phyloP scores from a whole-genome alignment of 139 green algal species.

The Haematococcus lacustris region DNA sequence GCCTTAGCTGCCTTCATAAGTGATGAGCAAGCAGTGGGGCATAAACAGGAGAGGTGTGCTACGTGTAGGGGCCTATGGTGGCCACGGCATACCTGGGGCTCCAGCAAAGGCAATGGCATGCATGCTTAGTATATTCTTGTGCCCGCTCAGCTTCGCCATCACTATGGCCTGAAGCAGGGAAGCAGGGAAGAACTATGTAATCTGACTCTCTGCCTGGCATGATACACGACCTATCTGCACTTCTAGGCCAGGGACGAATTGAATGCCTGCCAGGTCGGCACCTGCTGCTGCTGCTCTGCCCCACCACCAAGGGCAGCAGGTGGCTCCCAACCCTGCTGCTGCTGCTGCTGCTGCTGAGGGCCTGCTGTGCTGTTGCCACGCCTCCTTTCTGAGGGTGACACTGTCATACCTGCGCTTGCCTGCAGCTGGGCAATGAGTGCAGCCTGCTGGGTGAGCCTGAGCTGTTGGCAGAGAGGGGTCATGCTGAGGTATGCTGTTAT shows the following conservation, averaged over 20 bases:
- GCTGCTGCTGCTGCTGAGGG: too few species aligned
- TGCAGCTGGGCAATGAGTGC: too few species aligned
- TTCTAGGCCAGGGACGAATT: too few species aligned
- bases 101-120: slow-evolving; percentile 50
- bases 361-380: not conserved
- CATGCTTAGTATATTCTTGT: slow-evolving; percentile 60
- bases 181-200: not conserved
- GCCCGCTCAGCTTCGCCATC: slow-evolving; percentile 26
- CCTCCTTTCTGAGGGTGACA: too few species aligned
- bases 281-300: not conserved
- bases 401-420: too few species aligned
- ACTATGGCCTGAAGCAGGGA: not conserved
- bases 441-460: not conserved
- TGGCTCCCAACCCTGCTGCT: too few species aligned
- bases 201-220: too few species aligned
- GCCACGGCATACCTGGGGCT: not conserved
- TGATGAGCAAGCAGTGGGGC: not conserved
- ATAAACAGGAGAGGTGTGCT: not conserved
- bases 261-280: too few species aligned
- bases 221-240: not conserved
- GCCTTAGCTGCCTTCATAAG: not conserved
- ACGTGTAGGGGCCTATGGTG: too few species aligned
- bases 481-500: not conserved
- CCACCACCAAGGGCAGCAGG: too few species aligned
- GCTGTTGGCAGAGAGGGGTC: not conserved